Evolutionary conservation across 2,329 filamentous ascomycete species (phyloP), one percentile per base, ranked within the genome.

Genomic region (Pseudogymnoascus sp.): DNA sequence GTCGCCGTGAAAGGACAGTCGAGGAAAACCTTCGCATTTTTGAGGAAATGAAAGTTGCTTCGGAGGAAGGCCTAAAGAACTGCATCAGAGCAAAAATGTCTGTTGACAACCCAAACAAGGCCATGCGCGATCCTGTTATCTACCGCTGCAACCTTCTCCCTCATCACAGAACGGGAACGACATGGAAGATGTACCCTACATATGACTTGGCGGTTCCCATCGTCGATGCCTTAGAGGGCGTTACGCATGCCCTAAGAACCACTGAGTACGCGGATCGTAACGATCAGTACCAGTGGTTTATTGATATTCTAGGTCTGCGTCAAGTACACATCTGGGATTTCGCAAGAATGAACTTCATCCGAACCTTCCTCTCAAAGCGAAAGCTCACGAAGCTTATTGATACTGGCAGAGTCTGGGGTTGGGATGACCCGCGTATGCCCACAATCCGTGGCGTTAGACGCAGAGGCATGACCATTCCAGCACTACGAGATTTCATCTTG

Each of bases 51-150:
- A 96, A 92, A 80, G 82, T 84, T 62, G 92, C 89, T 49, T 88
- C 86, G 2, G 84, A 88, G 58, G 87, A 92, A 74, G 58, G 58
- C 25, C 58, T 39, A 11, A 85, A 83, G 72, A 92, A 93, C 85
- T 97, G 91, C 77, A 95, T 99, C 68, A 89, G 94, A 64, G 94
- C 94, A 63, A 97, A 95, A 81, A 90, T 97, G 69, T 93, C 91
- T 1, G 85, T 90, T 69, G 90, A 96, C 75, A 89, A 94, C 77
- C 89, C 89, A 67, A 97, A 99, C 81, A 96, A 96, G 77, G 91
- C 94, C 61, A 87, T 97, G 84, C 85, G 94, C 67, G 94, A 99
- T 75, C 94, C 94, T 11, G 92, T 97, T 75, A 95, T 99, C 75
- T 97, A 97, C 82, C 88, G 94, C 68, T 97, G 92, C 84, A 96